Evolutionary conservation across 2,329 filamentous ascomycete genomes (phyloP), one percentile per base, ranked within the genome.

Genomic region (Dactylellina drechsleri): DNA sequence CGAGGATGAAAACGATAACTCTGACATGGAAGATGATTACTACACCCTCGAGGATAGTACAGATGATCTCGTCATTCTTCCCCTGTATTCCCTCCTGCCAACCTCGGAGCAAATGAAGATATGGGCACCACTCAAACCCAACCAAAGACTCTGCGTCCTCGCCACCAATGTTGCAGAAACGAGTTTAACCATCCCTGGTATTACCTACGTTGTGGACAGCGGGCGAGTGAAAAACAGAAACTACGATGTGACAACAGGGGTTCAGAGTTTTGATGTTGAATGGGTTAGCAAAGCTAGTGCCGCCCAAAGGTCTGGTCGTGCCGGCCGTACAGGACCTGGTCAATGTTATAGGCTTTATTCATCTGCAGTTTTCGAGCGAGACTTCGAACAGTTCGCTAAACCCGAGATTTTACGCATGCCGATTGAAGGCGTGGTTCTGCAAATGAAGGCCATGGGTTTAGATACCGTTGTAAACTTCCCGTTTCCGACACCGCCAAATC

Each of bases 281-380:
- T 99, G 94, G 92, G 96, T 98, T 81, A 97, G 93, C 84, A 98
- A 99, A 83, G 95, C 95, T 28, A 96, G 92, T 81, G 94, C 95
- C 6, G 91, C 90, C 77, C 95, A 99, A 82, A 88, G 95, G 81
- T 89, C 92, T 72, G 95, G 95, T 83, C 92, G 95, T 86, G 95
- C 95, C 68, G 95, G 96, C 77, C 90, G 95, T 85, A 99, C 94
- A 2, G 94, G 93, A 0, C 93, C 95, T 0, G 95, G 95, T 6
- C 96, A 99, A 82, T 98, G 94, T 82, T 99, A 97, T 83, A 86
- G 93, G 67, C 83, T 99, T 3, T 99, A 97, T 82, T 97, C 93
- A 0, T 97, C 93, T 12, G 95, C 95, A 0, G 91, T 99, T 0
- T 99, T 92, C 79, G 95, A 95, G 82, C 87, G 92, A 68, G 93